Base-by-base conservation (phyloP, 768 basidiomycete genomes). In the Cystofilobasidium capitatum region DNA sequence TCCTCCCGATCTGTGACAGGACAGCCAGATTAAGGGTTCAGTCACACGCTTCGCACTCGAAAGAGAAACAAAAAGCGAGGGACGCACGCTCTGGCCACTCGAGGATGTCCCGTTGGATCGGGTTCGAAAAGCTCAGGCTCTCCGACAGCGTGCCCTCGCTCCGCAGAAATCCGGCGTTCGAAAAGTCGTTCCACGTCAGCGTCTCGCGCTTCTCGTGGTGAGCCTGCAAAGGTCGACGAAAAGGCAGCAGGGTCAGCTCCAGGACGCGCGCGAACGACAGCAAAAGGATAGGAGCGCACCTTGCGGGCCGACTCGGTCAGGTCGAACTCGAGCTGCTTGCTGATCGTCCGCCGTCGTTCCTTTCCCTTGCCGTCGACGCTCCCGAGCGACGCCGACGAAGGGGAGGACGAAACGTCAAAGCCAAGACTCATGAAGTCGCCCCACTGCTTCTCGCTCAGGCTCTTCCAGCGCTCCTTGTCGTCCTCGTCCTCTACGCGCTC, bases 141-240 rank as follows among this genome's bases (percentile, higher is more conserved):
- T 87, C 83, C 51, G 82, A 84, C 14, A 96, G 81, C 0, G 88
- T 86, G 1, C 80, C 84, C 68, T 93, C 89, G 13, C 81, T 82
- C 26, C 91, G 86, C 12, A 86, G 79, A 79, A 97, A 97, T 2
- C 92, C 92, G 16, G 86, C 78, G 0, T 81, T 75, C 17, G 90
- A 89, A 74, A 97, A 96, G 76, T 94, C 91, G 59, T 84, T 86
- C 92, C 92, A 97, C 24, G 85, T 84, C 70, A 97, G 81, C 0
- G 92, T 93, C 64, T 85, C 79, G 37, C 92, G 88, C 75, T 92
- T 92, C 47, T 84, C 83, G 71, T 62, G 59, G 39, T 42, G 72
- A 33, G n/a, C 74, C 72, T 49, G 60, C 57, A 26, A 31, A 59
- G 6, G 44, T 51, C 64, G 22, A 26, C 40, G 62, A 65, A n/a